Percentiles rank a stretch among this genome's conserved stretches.
phyloP scores from a whole-genome alignment of 345 rosid genomes.

The Lumnitzera racemosa region DNA sequence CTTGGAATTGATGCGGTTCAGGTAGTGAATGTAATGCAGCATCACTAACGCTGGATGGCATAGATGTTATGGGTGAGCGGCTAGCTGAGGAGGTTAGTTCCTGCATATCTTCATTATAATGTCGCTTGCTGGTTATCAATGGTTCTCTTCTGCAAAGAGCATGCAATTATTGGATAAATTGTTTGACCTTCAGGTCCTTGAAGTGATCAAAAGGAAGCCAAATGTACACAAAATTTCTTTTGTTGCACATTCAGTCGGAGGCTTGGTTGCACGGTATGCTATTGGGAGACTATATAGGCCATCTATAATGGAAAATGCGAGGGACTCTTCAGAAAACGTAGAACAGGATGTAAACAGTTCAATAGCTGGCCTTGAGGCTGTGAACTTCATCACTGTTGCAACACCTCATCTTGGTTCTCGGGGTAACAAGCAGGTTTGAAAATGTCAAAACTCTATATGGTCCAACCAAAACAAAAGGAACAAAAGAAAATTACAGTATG shows the following conservation, averaged over 20 bases:
- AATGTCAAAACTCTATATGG: no score
- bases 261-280: conserved; percentile 87
- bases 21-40: conserved; percentile 76
- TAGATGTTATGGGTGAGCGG: conserved; percentile 97
- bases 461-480: no score
- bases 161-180: background rate
- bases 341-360: conserved; percentile 35
- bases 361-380: conserved; percentile 75
- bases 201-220: conserved; percentile 56
- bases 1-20: conserved; percentile 14
- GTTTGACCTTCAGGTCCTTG: conserved; percentile 54
- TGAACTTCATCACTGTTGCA: conserved; percentile 88
- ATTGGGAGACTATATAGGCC: conserved; percentile 83
- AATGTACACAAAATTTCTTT: conserved; percentile 76
- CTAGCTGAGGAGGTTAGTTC: conserved; percentile 65
- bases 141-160: background rate
- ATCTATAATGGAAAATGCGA: conserved; percentile 25
- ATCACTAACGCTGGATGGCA: conserved; percentile 72
- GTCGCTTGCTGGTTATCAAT: background rate
- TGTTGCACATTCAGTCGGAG: conserved; percentile 86
- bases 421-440: conserved; percentile 82
- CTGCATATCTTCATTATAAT: background rate
- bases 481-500: background rate
- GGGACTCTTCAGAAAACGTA: conserved; percentile 10
- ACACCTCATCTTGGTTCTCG: conserved; percentile 98